Evolutionary conservation across 352 stramenopile genomes (phyloP), one percentile per base, ranked within the genome.

Genomic region (Aphanomyces cochlioides): DNA sequence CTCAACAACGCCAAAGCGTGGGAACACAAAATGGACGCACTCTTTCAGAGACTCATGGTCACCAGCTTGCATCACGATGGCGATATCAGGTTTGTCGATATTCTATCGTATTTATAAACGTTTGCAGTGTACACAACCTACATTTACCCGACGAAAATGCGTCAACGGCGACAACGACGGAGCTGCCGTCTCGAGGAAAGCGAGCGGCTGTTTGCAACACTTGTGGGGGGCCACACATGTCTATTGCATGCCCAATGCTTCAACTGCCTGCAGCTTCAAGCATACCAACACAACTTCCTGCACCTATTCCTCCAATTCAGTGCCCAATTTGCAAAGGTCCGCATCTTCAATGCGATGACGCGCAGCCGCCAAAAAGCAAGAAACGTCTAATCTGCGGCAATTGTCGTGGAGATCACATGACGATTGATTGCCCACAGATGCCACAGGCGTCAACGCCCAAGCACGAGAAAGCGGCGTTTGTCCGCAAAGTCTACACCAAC

Each of bases 401-500:
- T 66, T 93, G 86, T 67, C 86, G 81, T 61, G 86, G 86, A 48
- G 90, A 90, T 67, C 86, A 93, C 74, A 93, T 92, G 56, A 92
- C 83, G 21, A 88, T 93, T 48, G 78, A 87, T 47, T 93, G 86
- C 61, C 84, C 86, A 36, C 71, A 91, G 56, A 67, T 93, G 45
- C 57, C 57, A 36, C 81, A 90, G 67, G 63, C 54, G 19, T 50
- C 54, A 37, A 58, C 63, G 63, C 63, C 63, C 47, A 69, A 69
- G 63, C 63, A 69, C 50, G 63, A 64, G 37, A 82, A 92, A 8
- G 87, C 92, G 65, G 91, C 85, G 38, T 79, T 89, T 56, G 75
- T 94, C n/a, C 84, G 87, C 54, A 94, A 93, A 69, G 90, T 82
- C 71, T 94, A 90, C 66, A 94, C 87, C 40, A 92, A 84, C 7